Base-by-base conservation (phyloP, 805 yeast genomes). In the Yamadazyma olivae region DNA sequence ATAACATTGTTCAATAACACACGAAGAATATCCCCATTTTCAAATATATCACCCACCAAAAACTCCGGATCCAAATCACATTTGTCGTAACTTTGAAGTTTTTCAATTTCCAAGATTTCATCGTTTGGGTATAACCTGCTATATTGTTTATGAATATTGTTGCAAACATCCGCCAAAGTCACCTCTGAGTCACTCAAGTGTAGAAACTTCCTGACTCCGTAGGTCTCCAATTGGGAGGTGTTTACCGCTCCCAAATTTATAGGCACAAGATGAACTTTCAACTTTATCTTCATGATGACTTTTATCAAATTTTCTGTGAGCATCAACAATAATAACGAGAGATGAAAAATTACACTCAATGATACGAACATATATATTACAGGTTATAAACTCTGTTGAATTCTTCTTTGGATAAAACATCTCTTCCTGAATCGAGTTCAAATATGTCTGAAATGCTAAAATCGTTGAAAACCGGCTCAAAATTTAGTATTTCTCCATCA, bases 21-120 rank as follows among this genome's bases (percentile, higher is more conserved):
- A 30, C 71, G 50, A 17, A 67, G 35, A 7, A 56, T 38, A 31
- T 62, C 70, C 4, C 65, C 65, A 12, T 59, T 46, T 13, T 38
- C 76, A 49, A 86, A 83, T 5, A 84, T 80, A 47, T 83, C 86
- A 7, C 71, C 71, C 0, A 79, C 82, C 2, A 57, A 41, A 44
- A 79, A 85, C 41, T 84, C 95, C 0, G 90, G 90, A 55, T 86
- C 95, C 38, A 86, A 60, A 52, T 86, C 95, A 46, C 90, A 83
- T 38, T 71, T 72, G 40, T 77, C 73, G 27, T 56, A 57, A 54
- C 85, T 91, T 51, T 85, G 95, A 4, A 86, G 57, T 33, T 75
- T 73, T n/a, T 70, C 59, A 27, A 86, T 74, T 5, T 67, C 66
- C 14, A 84, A 54, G 1, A 71, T 70, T 5, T 70, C 75, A 32